A percentile compares a stretch with the other conserved stretches of the same genome.
Conservation (phyloP, 371 early-diverging fungal species). For the Mortierella sp. region DNA sequence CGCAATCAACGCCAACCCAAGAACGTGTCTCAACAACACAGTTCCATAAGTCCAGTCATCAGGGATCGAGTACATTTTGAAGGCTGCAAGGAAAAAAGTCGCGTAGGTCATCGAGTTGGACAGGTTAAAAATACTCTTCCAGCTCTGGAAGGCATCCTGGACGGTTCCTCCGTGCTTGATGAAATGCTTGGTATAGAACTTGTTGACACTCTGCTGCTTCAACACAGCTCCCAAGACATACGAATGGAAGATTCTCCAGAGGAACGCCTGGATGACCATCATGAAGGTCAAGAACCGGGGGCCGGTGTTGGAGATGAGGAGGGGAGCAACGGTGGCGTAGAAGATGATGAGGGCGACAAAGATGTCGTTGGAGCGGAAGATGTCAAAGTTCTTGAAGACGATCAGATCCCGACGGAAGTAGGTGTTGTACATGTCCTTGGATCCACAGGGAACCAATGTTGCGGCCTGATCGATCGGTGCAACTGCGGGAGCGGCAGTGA, state of each 20-base stretch:
- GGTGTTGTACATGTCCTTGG: constrained; percentile 59
- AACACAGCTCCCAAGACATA: constrained; percentile 85
- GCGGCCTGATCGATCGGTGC: constrained; percentile 57
- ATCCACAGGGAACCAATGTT: constrained; percentile 50
- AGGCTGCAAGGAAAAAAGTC: constrained; percentile 83
- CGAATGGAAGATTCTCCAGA: constrained; percentile 92
- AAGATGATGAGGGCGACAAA: constrained; percentile 78
- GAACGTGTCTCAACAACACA: constrained; percentile 78
- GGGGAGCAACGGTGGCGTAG: constrained; percentile 81
- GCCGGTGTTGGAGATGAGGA: constrained; percentile 68
- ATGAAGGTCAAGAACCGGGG: constrained; percentile 55
- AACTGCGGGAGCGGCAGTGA: constrained; percentile 5
- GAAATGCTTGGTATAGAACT: constrained; percentile 92
- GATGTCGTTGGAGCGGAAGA: constrained; percentile 87
- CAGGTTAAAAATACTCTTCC: constrained; percentile 95
- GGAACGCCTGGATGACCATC: constrained; percentile 77
- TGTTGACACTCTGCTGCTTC: constrained; percentile 80
- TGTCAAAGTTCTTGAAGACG: constrained; percentile 91
- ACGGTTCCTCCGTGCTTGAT: constrained; percentile 91
- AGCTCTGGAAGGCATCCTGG: constrained; percentile 91
- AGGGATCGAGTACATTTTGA: constrained; percentile 79
- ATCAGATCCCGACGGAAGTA: constrained; percentile 91
- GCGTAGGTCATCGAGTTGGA: constrained; percentile 89
- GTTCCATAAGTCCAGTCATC: constrained; percentile 79
- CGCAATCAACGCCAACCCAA: constrained; percentile 82